A percentile compares a stretch with the other conserved stretches of the same genome.
phyloP scores from a whole-genome alignment of 208 protist genomes.

The Leishmania guyanensis region DNA sequence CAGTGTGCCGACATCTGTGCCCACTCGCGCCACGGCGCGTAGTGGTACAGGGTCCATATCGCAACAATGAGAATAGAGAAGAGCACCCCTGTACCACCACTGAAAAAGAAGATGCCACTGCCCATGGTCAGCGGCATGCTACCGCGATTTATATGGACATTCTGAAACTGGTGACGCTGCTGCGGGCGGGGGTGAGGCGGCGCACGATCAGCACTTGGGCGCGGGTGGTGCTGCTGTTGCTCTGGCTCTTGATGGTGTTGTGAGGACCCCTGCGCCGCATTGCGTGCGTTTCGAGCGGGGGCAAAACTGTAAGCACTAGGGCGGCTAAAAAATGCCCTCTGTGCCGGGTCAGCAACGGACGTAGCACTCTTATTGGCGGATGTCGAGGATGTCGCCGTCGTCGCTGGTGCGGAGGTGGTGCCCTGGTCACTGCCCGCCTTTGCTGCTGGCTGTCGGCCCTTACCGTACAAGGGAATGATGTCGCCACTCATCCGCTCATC shows the following conservation, averaged over 20 bases:
- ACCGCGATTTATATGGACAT: slow-evolving; percentile 23
- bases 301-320: slow-evolving; percentile 31
- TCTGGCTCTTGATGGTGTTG: background rate
- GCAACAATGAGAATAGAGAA: slow-evolving; percentile 35
- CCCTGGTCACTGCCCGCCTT: slow-evolving; percentile 8
- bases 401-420: background rate
- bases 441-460: slow-evolving; percentile 31
- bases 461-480: slow-evolving; percentile 85
- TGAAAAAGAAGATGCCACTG: slow-evolving; percentile 53
- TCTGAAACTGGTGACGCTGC: slow-evolving; percentile 16
- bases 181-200: slow-evolving; percentile 41
- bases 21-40: slow-evolving; percentile 56
- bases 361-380: background rate
- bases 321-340: slow-evolving; percentile 28
- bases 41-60: slow-evolving; percentile 49
- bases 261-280: background rate
- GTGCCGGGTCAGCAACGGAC: slow-evolving; percentile 9
- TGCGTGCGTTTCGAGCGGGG: slow-evolving; percentile 9
- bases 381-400: slow-evolving; percentile 2
- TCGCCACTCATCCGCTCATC: slow-evolving; percentile 55
- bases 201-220: slow-evolving; percentile 50
- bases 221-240: slow-evolving; percentile 32
- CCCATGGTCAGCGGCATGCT: slow-evolving; percentile 48
- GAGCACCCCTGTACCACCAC: slow-evolving; percentile 37
- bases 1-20: background rate